phyloP scores from a whole-genome alignment of 2,329 filamentous ascomycete species.

The Colletotrichum tanaceti region DNA sequence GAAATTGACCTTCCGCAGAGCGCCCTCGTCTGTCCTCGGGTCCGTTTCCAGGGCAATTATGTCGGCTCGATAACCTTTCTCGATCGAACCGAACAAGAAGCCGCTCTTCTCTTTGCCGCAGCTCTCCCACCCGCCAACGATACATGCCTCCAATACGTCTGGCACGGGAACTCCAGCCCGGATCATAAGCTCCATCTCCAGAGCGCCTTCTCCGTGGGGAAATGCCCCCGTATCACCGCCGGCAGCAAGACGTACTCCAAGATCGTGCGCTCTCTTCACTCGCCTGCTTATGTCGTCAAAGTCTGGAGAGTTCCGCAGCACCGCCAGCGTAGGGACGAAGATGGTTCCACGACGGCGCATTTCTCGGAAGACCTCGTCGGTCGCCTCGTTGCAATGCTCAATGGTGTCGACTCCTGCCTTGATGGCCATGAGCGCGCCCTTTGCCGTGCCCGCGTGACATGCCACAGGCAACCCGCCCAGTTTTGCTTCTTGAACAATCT shows the following conservation, averaged over 20 bases:
- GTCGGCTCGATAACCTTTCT: conserved; percentile 61
- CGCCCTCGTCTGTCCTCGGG: conserved; percentile 53
- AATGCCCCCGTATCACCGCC: conserved; percentile 67
- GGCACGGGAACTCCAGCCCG: conserved; percentile 61
- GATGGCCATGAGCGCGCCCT: conserved; percentile 58
- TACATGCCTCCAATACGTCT: conserved; percentile 62
- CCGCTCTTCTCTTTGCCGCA: conserved; percentile 65
- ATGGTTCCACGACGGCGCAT: conserved; percentile 60
- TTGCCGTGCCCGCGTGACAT: conserved; percentile 56
- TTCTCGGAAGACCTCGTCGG: conserved; percentile 54
- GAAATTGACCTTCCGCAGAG: conserved; percentile 61
- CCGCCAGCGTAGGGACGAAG: conserved; percentile 64
- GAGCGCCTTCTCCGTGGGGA: conserved; percentile 62
- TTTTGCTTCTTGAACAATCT: conserved; percentile 60
- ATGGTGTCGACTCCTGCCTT: conserved; percentile 59
- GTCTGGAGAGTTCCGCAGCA: conserved; percentile 42
- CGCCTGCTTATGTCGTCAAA: conserved; percentile 48
- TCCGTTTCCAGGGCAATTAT: conserved; percentile 62
- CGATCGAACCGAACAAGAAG: conserved; percentile 63
- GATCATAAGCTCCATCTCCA: conserved; percentile 66
- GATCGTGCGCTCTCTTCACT: conserved; percentile 57
- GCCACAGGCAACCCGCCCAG: conserved; percentile 56
- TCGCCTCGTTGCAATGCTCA: conserved; percentile 58
- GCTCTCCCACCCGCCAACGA: conserved; percentile 65
- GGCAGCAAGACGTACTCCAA: conserved; percentile 61